Conservation (phyloP, 768 basidiomycete species). For the Russula sp. region DNA sequence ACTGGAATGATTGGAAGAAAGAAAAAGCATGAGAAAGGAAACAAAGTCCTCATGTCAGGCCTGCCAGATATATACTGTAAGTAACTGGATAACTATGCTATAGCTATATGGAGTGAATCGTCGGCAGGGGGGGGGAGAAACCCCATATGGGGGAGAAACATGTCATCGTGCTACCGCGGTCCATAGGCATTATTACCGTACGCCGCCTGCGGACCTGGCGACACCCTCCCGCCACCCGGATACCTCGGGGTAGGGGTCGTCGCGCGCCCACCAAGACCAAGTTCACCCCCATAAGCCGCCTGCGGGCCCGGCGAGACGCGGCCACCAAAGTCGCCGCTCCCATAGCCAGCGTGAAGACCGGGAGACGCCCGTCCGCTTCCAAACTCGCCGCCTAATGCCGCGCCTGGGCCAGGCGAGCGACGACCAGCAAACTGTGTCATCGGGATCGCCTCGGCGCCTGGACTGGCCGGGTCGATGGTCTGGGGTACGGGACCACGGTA, state of each 20-base stretch:
- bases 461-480: conserved; percentile 44
- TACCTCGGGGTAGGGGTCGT: conserved; percentile 7
- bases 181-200: conserved; percentile 29
- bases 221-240: conserved; percentile 29
- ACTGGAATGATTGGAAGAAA: too few species aligned
- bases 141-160: too few species aligned
- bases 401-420: conserved; percentile 26
- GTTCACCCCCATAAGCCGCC: conserved; percentile 3
- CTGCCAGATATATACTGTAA: neutral
- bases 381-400: conserved; percentile 14
- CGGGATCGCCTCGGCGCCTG: conserved; percentile 49
- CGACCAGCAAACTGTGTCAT: conserved; percentile 53
- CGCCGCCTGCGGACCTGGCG: conserved; percentile 42
- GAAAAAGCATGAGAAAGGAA: too few species aligned
- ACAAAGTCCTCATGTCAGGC: neutral
- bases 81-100: neutral
- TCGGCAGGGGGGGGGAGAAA: neutral
- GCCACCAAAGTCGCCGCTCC: conserved; percentile 2
- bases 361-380: conserved; percentile 16
- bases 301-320: conserved; percentile 17
- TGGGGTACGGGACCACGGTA: conserved; percentile 71
- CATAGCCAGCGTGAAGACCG: neutral
- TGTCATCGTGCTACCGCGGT: conserved; percentile 15
- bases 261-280: conserved; percentile 10
- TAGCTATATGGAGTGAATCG: neutral